Percentiles rank a stretch among this genome's conserved stretches.
phyloP scores from a whole-genome alignment of 164 flowering plant species.

The Liriodendron chinense region DNA sequence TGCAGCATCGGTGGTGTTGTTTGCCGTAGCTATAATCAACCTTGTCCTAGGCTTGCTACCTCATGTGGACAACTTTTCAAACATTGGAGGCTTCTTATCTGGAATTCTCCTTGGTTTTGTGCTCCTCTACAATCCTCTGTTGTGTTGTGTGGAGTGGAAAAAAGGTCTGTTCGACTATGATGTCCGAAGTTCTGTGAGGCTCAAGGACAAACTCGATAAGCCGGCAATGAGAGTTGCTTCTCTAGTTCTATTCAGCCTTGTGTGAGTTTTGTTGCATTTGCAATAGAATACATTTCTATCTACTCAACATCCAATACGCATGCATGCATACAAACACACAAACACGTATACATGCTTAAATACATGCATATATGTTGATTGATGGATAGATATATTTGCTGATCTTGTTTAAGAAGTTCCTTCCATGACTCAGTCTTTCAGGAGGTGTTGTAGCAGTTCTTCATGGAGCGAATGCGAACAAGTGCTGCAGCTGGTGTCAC shows the following conservation, averaged over 20 bases:
- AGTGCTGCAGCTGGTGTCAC: conserved; percentile 66
- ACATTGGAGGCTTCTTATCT: conserved; percentile 62
- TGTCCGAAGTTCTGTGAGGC: conserved; percentile 31
- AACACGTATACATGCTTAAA: no score
- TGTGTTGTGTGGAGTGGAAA: conserved; percentile 28
- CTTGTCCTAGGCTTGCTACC: conserved; percentile 68
- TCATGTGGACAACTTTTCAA: conserved; percentile 63
- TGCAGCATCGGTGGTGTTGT: conserved; percentile 40
- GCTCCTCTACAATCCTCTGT: conserved; percentile 50
- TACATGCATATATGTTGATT: neutral
- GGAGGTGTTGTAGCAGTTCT: conserved; percentile 49
- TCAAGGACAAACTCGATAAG: conserved; percentile 56
- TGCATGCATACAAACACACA: no score
- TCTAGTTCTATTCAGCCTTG: conserved; percentile 41
- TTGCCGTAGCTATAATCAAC: conserved; percentile 35
- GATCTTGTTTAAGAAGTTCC: neutral
- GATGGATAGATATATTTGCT: neutral
- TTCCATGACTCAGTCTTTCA: conserved; percentile 37
- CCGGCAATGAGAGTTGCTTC: conserved; percentile 48
- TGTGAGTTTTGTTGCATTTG: conserved; percentile 45
- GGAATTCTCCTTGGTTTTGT: conserved; percentile 71
- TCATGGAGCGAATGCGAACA: conserved; percentile 41
- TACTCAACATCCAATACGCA: neutral
- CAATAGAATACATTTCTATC: neutral
- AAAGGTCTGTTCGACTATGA: conserved; percentile 45